A percentile compares a stretch with the other conserved stretches of the same genome.
Conservation (phyloP, 768 basidiomycete genomes). For the Trametes cingulata region DNA sequence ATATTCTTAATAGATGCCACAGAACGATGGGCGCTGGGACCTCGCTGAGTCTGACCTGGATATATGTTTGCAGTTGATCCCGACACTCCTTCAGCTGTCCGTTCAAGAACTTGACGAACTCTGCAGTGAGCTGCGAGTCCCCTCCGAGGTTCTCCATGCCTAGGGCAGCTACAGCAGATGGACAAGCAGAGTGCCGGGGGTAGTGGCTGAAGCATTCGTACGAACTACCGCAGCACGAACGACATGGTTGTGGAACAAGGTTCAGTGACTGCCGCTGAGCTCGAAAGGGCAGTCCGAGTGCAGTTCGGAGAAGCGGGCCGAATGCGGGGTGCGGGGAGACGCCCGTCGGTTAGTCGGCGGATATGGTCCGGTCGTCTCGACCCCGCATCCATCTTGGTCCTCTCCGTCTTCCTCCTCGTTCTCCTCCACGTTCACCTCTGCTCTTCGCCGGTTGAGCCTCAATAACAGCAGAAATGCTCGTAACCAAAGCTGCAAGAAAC, state of each 20-base stretch:
- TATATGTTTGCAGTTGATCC: not conserved
- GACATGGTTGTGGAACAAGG: not conserved
- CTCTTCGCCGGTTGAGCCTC: not conserved
- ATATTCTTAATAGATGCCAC: not conserved
- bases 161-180: not conserved
- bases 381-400: constrained; percentile 1
- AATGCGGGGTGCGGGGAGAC: not conserved
- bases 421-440: not conserved
- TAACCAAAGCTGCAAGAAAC: not conserved
- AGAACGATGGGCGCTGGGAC: not conserved
- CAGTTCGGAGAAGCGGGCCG: no score
- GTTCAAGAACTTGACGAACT: constrained; percentile 14
- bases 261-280: not conserved
- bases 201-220: not conserved
- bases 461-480: not conserved
- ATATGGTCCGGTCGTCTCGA: constrained; percentile 14
- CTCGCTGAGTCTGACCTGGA: not conserved
- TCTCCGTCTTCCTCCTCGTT: not conserved
- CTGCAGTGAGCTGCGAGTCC: not conserved
- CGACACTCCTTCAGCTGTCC: constrained; percentile 12
- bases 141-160: not conserved
- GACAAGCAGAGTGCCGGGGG: not conserved
- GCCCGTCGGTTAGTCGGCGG: constrained; percentile 13
- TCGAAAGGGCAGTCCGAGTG: no score
- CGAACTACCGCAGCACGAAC: constrained; percentile 10